Base-by-base conservation (phyloP, 108 stramenopile species). In the Skeletonema potamos region DNA sequence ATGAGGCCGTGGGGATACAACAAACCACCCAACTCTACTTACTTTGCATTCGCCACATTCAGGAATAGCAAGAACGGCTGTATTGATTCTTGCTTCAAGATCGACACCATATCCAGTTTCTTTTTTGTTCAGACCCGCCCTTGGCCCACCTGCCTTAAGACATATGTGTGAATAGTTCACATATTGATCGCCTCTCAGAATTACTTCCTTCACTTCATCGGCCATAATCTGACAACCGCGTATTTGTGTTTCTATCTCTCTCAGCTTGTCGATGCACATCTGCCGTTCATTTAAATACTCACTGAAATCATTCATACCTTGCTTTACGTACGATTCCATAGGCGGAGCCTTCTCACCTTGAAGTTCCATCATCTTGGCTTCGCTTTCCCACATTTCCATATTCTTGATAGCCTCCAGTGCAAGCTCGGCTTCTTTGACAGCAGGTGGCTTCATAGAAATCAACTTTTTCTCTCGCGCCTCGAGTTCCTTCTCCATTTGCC, bases 401-500 rank as follows among this genome's bases (percentile, higher is more conserved):
- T 82, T 81, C 54, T 76, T 84, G 30, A 95, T 85, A 1, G 87
- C 87, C 39, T 85, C 82, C 8, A 95, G 67, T n/a, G 89, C 84
- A 46, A 84, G 76, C 59, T 92, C 89, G 2, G 94, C 94, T 22
- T 87, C 89, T 7, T 84, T 48, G 22, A 92, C 86, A 61, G 74
- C 83, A n/a, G 87, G 71, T 33, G 90, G 85, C 39, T 84, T 87
- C 59, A 79, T 62, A 7, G 74, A 81, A 66, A 74, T 86, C 51
- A 96, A 43, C 32, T 85, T 85, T 64, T 96, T 96, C 66, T 92
- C 89, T 18, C 92, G 84, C 11, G 87, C 85, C 60, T 96, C 92
- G 18, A 91, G 74, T 68, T 96, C 96, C 59, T 87, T 83, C 67
- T 94, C 96, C 87, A 94, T 86, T 72, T 92, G 90, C n/a, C 92